Conservation (phyloP, 2,329 filamentous ascomycete genomes). For the Fusarium aywerte region DNA sequence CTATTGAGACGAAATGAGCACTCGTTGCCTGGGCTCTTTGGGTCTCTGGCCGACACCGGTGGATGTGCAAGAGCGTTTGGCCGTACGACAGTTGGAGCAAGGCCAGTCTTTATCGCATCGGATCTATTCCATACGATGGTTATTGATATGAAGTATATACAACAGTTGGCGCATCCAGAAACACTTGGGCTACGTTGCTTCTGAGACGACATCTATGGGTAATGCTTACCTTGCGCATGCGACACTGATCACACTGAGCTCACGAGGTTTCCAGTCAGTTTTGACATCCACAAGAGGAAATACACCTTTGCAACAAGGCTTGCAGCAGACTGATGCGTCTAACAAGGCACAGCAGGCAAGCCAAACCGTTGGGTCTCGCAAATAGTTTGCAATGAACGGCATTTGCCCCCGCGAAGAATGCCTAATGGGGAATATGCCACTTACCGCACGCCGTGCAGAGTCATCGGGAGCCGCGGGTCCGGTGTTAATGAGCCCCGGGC, state of each 20-base stretch:
- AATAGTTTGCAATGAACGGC: not conserved
- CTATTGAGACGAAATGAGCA: conserved; percentile 71
- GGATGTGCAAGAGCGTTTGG: conserved; percentile 64
- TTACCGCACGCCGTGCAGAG: conserved; percentile 52
- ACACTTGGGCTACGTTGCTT: conserved; percentile 10
- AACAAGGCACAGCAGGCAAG: not conserved
- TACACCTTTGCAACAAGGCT: not conserved
- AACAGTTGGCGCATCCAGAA: not conserved
- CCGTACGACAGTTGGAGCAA: conserved; percentile 67
- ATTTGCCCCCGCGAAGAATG: not conserved
- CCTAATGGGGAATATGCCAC: conserved; percentile 38
- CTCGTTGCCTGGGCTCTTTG: conserved; percentile 65
- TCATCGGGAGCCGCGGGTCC: conserved; percentile 53
- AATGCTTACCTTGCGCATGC: conserved; percentile 54
- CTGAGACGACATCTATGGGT: conserved; percentile 3
- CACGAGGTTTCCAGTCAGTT: conserved; percentile 10
- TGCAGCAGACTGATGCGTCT: not conserved
- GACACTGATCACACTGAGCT: conserved; percentile 59
- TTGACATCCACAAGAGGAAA: not conserved
- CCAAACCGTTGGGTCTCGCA: not conserved
- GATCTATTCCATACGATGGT: conserved; percentile 55
- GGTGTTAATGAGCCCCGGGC: conserved; percentile 18
- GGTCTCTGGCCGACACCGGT: conserved; percentile 65
- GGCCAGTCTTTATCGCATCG: conserved; percentile 68
- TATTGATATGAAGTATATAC: conserved; percentile 25